Evolutionary conservation across 106 monocot species (phyloP).

Genomic region (Chionographis japonica): DNA sequence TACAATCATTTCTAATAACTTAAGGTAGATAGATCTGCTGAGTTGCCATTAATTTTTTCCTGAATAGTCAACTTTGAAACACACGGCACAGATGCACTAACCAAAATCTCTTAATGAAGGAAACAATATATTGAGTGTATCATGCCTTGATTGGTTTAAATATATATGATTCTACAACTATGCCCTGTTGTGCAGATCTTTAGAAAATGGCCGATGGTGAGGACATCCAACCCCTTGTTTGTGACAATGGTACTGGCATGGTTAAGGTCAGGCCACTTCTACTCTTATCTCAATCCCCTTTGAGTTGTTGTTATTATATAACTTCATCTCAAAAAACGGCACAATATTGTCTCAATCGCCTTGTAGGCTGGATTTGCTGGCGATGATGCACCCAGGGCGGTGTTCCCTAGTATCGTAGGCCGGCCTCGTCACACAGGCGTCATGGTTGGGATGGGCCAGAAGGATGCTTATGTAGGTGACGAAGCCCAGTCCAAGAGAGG

Average conservation of each 20-base stretch:
- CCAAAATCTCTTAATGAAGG: too few species aligned
- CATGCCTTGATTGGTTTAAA: too few species aligned
- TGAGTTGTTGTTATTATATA: neutral
- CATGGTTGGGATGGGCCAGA: constrained; percentile 69
- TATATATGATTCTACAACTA: neutral
- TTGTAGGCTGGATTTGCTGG: constrained; percentile 60
- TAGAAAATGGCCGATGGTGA: constrained; percentile 27
- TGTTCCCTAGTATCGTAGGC: constrained; percentile 59
- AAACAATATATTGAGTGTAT: neutral
- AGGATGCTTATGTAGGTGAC: constrained; percentile 54
- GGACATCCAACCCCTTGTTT: constrained; percentile 34
- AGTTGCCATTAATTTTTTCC: too few species aligned
- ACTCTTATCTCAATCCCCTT: neutral
- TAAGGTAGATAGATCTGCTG: too few species aligned
- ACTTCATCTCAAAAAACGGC: neutral
- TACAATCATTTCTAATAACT: too few species aligned
- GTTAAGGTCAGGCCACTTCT: constrained; percentile 16
- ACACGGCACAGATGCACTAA: too few species aligned
- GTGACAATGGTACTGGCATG: constrained; percentile 37
- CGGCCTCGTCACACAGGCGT: constrained; percentile 59
- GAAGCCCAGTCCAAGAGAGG: constrained; percentile 62
- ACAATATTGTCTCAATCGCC: neutral
- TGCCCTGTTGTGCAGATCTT: neutral
- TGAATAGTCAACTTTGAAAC: too few species aligned
- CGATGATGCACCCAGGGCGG: constrained; percentile 60